Conservation (phyloP, 148 eudicot species). For the Heliosperma pusillum region DNA sequence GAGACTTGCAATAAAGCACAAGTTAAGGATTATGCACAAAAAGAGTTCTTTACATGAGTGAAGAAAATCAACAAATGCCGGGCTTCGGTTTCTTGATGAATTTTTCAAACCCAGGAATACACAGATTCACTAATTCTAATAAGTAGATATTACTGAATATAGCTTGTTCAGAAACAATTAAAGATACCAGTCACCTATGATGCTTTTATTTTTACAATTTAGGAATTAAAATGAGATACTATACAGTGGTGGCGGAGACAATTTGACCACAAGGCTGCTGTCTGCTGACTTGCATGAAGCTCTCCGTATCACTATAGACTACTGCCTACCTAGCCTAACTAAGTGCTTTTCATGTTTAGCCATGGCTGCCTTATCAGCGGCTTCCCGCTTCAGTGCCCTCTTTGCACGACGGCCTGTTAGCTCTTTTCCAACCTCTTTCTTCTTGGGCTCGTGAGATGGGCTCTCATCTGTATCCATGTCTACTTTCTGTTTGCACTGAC, state of each 20-base stretch:
- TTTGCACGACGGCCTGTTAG: slow-evolving; percentile 76
- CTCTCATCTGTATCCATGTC: slow-evolving; percentile 29
- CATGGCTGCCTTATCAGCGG: slow-evolving; percentile 83
- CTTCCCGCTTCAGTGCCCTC: slow-evolving; percentile 86
- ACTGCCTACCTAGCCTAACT: slow-evolving; percentile 61
- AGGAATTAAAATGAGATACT: slow-evolving; percentile 16
- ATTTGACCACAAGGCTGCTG: background rate
- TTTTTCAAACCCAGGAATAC: background rate
- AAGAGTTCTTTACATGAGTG: background rate
- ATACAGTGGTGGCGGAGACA: slow-evolving; percentile 16
- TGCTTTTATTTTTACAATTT: slow-evolving; percentile 21
- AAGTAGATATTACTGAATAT: slow-evolving; percentile 10
- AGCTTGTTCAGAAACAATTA: background rate
- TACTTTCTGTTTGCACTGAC: slow-evolving; percentile 56
- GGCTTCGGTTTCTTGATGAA: background rate
- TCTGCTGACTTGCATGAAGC: slow-evolving; percentile 1
- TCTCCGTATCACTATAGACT: slow-evolving; percentile 16
- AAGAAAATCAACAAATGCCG: background rate
- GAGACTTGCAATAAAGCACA: background rate
- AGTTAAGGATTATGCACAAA: background rate
- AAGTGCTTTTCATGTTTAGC: slow-evolving; percentile 72
- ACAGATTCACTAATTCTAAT: background rate
- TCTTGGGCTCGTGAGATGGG: slow-evolving; percentile 53
- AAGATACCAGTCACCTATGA: slow-evolving; percentile 17
- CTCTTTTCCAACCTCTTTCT: slow-evolving; percentile 53